A percentile compares a stretch with the other conserved stretches of the same genome.
Conservation (phyloP, 169 alveolate species). For the Eimeria falciformis region DNA sequence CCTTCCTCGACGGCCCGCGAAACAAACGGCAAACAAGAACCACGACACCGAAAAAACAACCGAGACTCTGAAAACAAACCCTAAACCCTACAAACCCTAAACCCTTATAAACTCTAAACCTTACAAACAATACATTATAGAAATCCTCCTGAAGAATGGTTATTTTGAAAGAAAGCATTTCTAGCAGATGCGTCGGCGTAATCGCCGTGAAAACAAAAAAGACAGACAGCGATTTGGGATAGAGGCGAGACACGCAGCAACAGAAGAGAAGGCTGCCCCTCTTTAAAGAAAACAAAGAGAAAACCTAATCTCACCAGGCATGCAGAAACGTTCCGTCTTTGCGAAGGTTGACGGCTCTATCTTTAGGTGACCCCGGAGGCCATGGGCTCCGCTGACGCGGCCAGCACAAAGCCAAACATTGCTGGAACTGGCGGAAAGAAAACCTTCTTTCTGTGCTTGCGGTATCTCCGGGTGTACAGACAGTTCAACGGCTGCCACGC, state of each 20-base stretch:
- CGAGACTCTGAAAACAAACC: constrained; percentile 6
- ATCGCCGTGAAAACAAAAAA: neutral
- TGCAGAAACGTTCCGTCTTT: neutral
- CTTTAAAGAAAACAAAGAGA: too few species aligned
- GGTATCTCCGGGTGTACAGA: too few species aligned
- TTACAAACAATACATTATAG: neutral
- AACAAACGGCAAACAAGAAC: neutral
- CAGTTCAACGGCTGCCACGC: too few species aligned
- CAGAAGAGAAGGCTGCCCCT: too few species aligned
- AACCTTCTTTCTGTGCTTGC: too few species aligned
- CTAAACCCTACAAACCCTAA: neutral
- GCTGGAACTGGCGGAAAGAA: too few species aligned
- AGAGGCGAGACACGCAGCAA: too few species aligned
- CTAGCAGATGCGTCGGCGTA: neutral
- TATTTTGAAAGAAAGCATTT: neutral
- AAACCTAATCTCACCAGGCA: neutral
- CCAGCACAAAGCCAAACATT: constrained; percentile 4
- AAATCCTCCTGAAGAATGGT: neutral
- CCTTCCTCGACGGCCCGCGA: constrained; percentile 15
- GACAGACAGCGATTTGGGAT: neutral
- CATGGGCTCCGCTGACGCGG: neutral
- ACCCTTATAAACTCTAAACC: neutral
- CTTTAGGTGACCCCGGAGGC: neutral
- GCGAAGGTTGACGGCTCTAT: neutral
- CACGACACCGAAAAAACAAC: neutral